Base-by-base conservation (phyloP, 2,329 filamentous ascomycete species). In the Clonostachys solani region DNA sequence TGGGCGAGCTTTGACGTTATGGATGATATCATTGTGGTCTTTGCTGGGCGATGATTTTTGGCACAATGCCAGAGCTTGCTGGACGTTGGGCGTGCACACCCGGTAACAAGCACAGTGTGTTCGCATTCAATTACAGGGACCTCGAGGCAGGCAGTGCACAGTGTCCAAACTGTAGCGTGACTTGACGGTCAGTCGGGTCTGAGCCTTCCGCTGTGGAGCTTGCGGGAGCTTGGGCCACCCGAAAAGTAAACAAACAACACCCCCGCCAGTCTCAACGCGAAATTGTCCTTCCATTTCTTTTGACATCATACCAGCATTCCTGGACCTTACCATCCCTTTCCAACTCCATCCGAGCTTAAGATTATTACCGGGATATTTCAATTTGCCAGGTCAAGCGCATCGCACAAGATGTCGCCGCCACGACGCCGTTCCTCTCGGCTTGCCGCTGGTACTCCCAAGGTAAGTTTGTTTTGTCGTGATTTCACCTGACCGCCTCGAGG, bases 371-470 rank as follows among this genome's bases (percentile, higher is more conserved):
- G 18, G 17, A n/a, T 36, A 48, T 29, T 29, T 33, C 40, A 33
- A 43, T 35, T 34, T 42, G 40, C 34, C 29, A 34, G 38, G 42
- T 19, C 19, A 13, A 44, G 33, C 42, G 23, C 23, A 47, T 49
- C 51, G 51, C 50, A n/a, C 36, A 63, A 43, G 50, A 72, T 71
- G 65, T 64, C 68, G 46, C 65, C 66, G 45, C 65, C 68, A 48
- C 68, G 68, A 58, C 70, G 70, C 56, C 68, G 70, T 49, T 73
- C 70, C 47, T 69, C 70, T 54, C 67, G 70, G 54, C 60, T 73
- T 60, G 59, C 58, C 52, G 55, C 60, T 40, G 53, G 52, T 17
- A 54, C 58, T 42, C 50, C 55, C 17, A 71, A 69, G 67, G 68
- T 71, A 59, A 47, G 46, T 45, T 45, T 49, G n/a, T 18, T 50